Evolutionary conservation across 352 stramenopile species (phyloP).

Genomic region (Globisporangium nunn): DNA sequence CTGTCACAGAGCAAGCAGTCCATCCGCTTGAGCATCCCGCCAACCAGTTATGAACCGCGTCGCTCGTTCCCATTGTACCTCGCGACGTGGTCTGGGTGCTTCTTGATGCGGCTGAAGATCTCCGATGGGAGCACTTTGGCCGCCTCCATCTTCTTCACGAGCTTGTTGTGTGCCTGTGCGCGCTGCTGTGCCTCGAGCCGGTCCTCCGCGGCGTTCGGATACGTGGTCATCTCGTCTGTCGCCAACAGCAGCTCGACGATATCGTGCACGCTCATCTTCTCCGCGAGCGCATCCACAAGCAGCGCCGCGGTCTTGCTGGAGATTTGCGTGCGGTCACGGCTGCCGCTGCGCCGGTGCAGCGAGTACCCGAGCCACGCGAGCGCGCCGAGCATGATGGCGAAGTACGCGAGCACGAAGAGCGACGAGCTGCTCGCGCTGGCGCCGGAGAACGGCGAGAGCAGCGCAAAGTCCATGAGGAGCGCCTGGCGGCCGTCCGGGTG

Average conservation of each 20-base stretch:
- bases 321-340: slow-evolving; percentile 55
- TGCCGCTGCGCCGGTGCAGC: slow-evolving; percentile 42
- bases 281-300: slow-evolving; percentile 45
- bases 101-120: slow-evolving; percentile 66
- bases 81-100: slow-evolving; percentile 59
- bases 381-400: slow-evolving; percentile 47
- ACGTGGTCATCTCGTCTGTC: slow-evolving; percentile 68
- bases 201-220: slow-evolving; percentile 24
- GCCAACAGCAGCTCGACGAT: slow-evolving; percentile 69
- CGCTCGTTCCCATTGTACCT: slow-evolving; percentile 10
- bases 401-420: slow-evolving; percentile 70
- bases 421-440: slow-evolving; percentile 31
- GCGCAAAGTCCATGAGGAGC: slow-evolving; percentile 66
- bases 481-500: slow-evolving; percentile 75
- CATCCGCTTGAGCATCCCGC: background rate
- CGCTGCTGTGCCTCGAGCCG: slow-evolving; percentile 40
- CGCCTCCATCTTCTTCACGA: slow-evolving; percentile 77
- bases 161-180: slow-evolving; percentile 64
- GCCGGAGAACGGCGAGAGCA: slow-evolving; percentile 46
- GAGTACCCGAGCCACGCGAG: slow-evolving; percentile 59
- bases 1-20: slow-evolving; percentile 10
- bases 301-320: slow-evolving; percentile 34
- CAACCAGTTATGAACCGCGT: background rate
- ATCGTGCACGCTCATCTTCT: slow-evolving; percentile 77
- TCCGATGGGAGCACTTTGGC: slow-evolving; percentile 53